These are phyloP conservation scores for Microdochium bolleyi DNA, from an alignment of 2,329 filamentous ascomycete species.

Conservation along the genomic window DNA sequence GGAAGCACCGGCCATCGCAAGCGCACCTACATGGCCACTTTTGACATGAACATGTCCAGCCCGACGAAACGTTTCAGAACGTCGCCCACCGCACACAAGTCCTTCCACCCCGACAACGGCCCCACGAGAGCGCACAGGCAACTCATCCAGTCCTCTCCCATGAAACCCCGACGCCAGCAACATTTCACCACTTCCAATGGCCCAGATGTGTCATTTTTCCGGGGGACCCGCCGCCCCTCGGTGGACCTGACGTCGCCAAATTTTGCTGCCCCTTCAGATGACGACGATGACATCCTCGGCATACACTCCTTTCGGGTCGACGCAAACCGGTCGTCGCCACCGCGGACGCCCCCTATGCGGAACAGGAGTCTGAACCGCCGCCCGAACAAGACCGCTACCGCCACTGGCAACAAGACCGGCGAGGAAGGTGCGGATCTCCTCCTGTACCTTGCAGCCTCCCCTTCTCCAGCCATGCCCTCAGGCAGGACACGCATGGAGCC, in stretches of 20 bases:
- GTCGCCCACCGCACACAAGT: slow-evolving; percentile 53
- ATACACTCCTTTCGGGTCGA: slow-evolving; percentile 63
- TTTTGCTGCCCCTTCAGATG: slow-evolving; percentile 60
- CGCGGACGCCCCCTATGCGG: slow-evolving; percentile 70
- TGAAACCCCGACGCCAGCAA: slow-evolving; percentile 66
- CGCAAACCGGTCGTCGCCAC: slow-evolving; percentile 69
- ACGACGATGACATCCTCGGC: slow-evolving; percentile 77
- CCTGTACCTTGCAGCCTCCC: slow-evolving; percentile 83
- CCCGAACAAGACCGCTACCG: slow-evolving; percentile 36
- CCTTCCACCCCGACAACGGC: slow-evolving; percentile 40
- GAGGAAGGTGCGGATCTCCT: slow-evolving; percentile 78
- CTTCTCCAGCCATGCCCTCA: slow-evolving; percentile 65
- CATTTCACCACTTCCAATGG: slow-evolving; percentile 66
- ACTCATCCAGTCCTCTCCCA: slow-evolving; percentile 78
- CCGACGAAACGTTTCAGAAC: slow-evolving; percentile 64
- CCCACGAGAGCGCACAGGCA: slow-evolving; percentile 73
- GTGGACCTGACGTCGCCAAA: slow-evolving; percentile 53
- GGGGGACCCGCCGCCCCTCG: slow-evolving; percentile 59
- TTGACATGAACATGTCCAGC: slow-evolving; percentile 47
- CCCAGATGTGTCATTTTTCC: slow-evolving; percentile 73
- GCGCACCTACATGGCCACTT: slow-evolving; percentile 52
- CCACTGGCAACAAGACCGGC: slow-evolving; percentile 44
- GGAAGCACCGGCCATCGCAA: slow-evolving; percentile 60
- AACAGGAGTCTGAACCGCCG: slow-evolving; percentile 37
- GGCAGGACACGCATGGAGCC: slow-evolving; percentile 53